Conservation (phyloP, 106 monocot genomes). For the Triglochin maritima region DNA sequence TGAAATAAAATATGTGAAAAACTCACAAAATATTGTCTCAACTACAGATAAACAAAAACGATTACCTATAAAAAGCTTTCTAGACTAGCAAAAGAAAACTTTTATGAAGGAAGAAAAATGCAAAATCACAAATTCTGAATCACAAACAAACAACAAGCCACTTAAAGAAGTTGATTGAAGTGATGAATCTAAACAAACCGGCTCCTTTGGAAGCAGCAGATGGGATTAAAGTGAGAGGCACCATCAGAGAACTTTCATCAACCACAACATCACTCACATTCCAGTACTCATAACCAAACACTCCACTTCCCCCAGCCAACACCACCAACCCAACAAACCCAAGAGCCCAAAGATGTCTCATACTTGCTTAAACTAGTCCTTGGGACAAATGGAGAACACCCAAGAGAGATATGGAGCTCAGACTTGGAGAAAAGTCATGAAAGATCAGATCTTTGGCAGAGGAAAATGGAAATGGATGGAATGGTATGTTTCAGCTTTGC, state of each 20-base stretch:
- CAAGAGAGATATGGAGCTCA: too few species aligned
- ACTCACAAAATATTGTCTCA: too few species aligned
- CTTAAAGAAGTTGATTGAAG: not conserved
- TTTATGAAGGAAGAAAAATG: too few species aligned
- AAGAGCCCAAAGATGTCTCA: constrained; percentile 1
- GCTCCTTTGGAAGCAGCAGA: constrained; percentile 68
- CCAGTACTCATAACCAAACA: not conserved
- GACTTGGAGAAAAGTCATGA: too few species aligned
- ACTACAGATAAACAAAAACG: too few species aligned
- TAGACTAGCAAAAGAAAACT: too few species aligned
- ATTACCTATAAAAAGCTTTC: too few species aligned
- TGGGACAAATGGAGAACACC: too few species aligned
- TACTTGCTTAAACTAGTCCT: not conserved
- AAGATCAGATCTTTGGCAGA: too few species aligned
- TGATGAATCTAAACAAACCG: constrained; percentile 16
- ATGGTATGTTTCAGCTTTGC: too few species aligned
- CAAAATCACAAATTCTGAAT: not conserved
- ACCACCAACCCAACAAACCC: not conserved
- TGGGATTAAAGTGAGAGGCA: constrained; percentile 48
- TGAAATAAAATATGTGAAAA: too few species aligned
- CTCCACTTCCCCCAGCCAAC: not conserved
- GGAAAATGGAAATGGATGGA: too few species aligned
- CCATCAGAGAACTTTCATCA: constrained; percentile 19
- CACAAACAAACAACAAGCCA: not conserved
- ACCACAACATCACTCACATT: not conserved